phyloP scores from a whole-genome alignment of 768 basidiomycete species.

The Hysterangium stoloniferum region DNA sequence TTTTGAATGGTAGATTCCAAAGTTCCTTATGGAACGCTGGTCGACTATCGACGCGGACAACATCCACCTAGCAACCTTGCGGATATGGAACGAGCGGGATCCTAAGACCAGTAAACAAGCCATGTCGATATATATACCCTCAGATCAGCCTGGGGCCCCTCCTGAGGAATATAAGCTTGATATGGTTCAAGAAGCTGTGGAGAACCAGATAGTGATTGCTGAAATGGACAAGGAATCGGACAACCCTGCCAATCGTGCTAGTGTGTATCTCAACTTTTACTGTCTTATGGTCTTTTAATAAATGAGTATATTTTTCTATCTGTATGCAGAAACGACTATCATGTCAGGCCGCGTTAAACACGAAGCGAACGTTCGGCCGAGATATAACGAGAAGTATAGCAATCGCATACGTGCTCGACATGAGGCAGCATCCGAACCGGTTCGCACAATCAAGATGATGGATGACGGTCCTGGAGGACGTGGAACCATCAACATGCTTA shows the following conservation, averaged over 20 bases:
- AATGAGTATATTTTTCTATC: background rate
- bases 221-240: constrained; percentile 66
- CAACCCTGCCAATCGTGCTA: constrained; percentile 29
- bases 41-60: constrained; percentile 64
- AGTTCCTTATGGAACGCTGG: constrained; percentile 84
- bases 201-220: constrained; percentile 81
- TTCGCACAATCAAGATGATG: constrained; percentile 62
- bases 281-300: background rate
- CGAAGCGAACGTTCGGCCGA: constrained; percentile 66
- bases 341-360: constrained; percentile 76
- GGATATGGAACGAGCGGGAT: constrained; percentile 56
- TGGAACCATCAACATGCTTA: constrained; percentile 70
- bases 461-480: constrained; percentile 65
- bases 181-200: constrained; percentile 77
- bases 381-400: constrained; percentile 59
- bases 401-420: constrained; percentile 66
- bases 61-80: constrained; percentile 75
- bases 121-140: constrained; percentile 46
- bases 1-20: constrained; percentile 54
- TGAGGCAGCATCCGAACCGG: constrained; percentile 56
- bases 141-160: constrained; percentile 17
- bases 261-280: constrained; percentile 9
- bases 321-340: constrained; percentile 12
- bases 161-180: constrained; percentile 76
- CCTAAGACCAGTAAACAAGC: constrained; percentile 40